Conservation (phyloP, 306 rosid genomes). For the Bauhinia variegata region DNA sequence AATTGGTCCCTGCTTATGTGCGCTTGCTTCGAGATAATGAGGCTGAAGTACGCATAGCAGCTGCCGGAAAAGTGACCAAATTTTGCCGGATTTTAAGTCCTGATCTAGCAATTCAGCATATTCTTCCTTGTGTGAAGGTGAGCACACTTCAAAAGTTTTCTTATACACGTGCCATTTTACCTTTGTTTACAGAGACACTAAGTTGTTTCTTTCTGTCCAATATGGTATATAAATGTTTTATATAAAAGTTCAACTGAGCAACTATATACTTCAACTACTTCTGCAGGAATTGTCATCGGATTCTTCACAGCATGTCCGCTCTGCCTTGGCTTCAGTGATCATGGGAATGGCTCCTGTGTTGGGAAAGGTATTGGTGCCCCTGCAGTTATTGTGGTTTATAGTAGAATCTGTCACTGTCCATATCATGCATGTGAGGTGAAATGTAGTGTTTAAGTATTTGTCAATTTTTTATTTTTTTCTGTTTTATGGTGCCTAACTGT, state of each 20-base stretch:
- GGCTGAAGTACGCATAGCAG: conserved; percentile 99
- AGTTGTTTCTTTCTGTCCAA: neutral
- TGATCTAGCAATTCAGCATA: conserved; percentile 86
- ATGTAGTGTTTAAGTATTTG: too few species aligned
- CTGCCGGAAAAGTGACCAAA: conserved; percentile 97
- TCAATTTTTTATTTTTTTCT: too few species aligned
- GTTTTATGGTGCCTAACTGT: too few species aligned
- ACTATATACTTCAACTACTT: conserved; percentile 24
- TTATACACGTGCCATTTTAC: conserved; percentile 20
- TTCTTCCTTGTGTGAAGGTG: conserved; percentile 99
- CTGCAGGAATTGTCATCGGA: conserved; percentile 93
- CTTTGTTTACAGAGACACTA: neutral
- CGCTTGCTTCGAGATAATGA: conserved; percentile 96
- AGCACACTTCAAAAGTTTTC: conserved; percentile 30
- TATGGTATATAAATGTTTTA: neutral
- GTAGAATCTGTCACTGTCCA: too few species aligned
- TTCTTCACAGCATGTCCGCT: conserved; percentile 98
- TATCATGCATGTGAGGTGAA: too few species aligned
- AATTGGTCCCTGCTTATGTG: conserved; percentile 95
- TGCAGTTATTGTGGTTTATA: too few species aligned
- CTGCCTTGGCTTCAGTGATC: conserved; percentile 97
- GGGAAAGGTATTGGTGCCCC: too few species aligned
- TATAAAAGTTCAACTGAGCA: neutral
- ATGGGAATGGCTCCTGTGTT: conserved; percentile 98
- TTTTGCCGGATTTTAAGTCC: conserved; percentile 91